phyloP scores from a whole-genome alignment of 2,329 filamentous ascomycete genomes.

The Calonectria pauciramosa region DNA sequence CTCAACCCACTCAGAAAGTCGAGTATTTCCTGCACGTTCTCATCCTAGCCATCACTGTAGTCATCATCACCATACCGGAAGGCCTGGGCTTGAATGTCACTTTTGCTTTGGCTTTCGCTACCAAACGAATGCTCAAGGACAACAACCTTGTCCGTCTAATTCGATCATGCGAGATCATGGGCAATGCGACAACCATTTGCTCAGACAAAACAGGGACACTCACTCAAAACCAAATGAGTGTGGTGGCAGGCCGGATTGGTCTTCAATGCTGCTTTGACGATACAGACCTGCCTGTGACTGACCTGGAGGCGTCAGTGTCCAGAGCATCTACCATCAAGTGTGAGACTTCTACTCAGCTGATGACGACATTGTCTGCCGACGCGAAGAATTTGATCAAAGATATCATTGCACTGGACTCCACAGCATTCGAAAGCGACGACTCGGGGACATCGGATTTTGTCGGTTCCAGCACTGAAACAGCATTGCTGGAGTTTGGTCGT shows the following conservation, averaged over 20 bases:
- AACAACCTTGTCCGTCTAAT: constrained; percentile 73
- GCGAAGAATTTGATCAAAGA: constrained; percentile 55
- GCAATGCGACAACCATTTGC: constrained; percentile 74
- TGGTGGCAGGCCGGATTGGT: constrained; percentile 70
- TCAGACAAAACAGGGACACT: constrained; percentile 77
- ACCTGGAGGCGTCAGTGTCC: constrained; percentile 37
- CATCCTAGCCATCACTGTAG: constrained; percentile 70
- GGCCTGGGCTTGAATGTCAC: constrained; percentile 73
- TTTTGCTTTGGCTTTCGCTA: constrained; percentile 72
- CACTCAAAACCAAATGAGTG: constrained; percentile 74
- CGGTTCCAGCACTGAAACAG: constrained; percentile 69
- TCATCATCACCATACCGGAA: constrained; percentile 73
- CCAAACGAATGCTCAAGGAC: constrained; percentile 73
- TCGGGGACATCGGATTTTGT: constrained; percentile 57
- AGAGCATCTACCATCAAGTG: constrained; percentile 40
- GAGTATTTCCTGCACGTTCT: constrained; percentile 71
- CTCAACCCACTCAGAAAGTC: constrained; percentile 63
- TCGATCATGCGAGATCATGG: constrained; percentile 74
- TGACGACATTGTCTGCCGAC: constrained; percentile 49
- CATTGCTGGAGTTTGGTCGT: constrained; percentile 63
- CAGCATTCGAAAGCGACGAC: constrained; percentile 65
- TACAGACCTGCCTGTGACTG: constrained; percentile 41
- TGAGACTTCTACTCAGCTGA: constrained; percentile 47
- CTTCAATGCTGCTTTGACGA: constrained; percentile 54
- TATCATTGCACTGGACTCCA: constrained; percentile 63